Conservation (phyloP, 805 yeast genomes). For the Schwanniomyces vanrijiae region DNA sequence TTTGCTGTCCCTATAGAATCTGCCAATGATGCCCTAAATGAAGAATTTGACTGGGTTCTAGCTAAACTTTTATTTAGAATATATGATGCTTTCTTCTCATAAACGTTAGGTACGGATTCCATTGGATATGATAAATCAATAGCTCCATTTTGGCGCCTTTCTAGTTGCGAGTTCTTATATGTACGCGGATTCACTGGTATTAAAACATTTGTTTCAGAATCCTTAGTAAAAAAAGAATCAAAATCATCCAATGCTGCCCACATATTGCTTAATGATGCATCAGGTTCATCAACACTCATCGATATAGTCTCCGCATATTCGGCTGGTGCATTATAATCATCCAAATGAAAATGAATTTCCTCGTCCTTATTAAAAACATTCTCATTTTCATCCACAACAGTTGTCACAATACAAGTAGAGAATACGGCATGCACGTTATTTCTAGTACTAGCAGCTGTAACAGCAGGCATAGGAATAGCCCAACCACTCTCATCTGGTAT, state of each 20-base stretch:
- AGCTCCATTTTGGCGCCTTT: conserved; percentile 50
- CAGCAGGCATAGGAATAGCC: conserved; percentile 95
- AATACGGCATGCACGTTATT: conserved; percentile 95
- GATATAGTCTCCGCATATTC: conserved; percentile 48
- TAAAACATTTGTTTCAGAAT: conserved; percentile 12
- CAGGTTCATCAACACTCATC: conserved; percentile 56
- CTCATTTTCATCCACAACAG: conserved; percentile 21
- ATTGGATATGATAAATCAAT: conserved; percentile 47
- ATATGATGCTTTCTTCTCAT: conserved; percentile 77
- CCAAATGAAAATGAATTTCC: conserved; percentile 56
- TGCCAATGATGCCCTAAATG: conserved; percentile 74
- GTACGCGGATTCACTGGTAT: conserved; percentile 12
- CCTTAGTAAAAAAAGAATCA: conserved; percentile 81
- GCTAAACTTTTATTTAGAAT: conserved; percentile 72
- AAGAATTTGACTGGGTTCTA: conserved; percentile 69
- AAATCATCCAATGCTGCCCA: conserved; percentile 89
- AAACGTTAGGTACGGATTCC: conserved; percentile 74
- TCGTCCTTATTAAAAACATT: conserved; percentile 34
- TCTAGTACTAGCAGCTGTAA: conserved; percentile 83
- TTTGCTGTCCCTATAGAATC: conserved; percentile 49
- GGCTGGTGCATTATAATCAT: conserved; percentile 48
- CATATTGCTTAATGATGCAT: conserved; percentile 81
- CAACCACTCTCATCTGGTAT: conserved; percentile 95
- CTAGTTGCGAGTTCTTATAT: conserved; percentile 51
- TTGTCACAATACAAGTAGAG: conserved; percentile 66